Percentiles rank a stretch among this genome's conserved stretches.
Evolutionary conservation across 768 basidiomycete species (phyloP).

Genomic region (Trametes coccinea): DNA sequence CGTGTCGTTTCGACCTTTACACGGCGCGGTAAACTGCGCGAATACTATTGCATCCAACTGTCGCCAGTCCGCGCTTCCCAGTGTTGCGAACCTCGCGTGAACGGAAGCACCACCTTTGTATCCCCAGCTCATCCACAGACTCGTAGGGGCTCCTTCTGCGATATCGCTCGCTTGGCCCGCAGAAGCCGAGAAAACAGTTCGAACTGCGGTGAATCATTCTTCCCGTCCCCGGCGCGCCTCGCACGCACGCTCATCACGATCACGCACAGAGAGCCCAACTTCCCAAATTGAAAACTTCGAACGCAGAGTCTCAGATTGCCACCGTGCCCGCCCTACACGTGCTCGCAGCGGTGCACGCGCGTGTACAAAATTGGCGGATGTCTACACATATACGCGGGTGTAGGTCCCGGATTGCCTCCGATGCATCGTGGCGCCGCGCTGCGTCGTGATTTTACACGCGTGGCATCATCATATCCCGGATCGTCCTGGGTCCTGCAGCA

Average conservation of each 20-base stretch:
- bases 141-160: background rate
- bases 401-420: background rate
- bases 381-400: background rate
- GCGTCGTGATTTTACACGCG: background rate
- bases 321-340: background rate
- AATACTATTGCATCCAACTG: background rate
- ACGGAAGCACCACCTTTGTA: background rate
- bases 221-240: background rate
- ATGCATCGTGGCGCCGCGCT: background rate
- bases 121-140: too few relatives aligned
- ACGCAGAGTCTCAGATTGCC: background rate
- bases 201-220: too few relatives aligned
- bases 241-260: background rate
- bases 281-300: background rate
- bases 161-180: background rate
- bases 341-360: constrained; percentile 15
- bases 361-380: background rate
- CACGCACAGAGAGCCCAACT: background rate
- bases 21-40: background rate
- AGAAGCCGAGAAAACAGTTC: background rate
- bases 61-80: background rate
- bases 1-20: too few relatives aligned
- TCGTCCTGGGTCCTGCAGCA: too few relatives aligned
- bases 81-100: constrained; percentile 11
- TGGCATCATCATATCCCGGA: too few relatives aligned